These are phyloP conservation scores for Excoecaria agallocha DNA, from an alignment of 345 rosid species.

Conservation along the genomic window DNA sequence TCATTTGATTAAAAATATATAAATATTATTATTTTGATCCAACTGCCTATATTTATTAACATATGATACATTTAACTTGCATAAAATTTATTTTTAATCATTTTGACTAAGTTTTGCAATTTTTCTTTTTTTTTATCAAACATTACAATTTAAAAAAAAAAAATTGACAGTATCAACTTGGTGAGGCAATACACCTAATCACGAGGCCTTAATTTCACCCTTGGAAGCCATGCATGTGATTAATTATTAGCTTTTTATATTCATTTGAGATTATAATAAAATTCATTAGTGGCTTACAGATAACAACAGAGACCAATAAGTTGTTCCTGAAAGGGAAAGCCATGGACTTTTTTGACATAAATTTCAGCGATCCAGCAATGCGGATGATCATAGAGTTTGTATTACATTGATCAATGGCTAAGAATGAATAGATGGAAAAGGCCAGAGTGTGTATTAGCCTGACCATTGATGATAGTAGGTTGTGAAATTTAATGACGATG, in stretches of 20 bases:
- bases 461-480: constrained; percentile 7
- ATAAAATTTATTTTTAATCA: background rate
- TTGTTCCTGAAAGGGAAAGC: background rate
- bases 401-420: background rate
- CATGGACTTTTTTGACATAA: background rate
- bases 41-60: background rate
- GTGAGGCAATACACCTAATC: background rate
- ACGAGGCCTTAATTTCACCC: background rate
- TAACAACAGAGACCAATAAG: background rate
- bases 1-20: no score
- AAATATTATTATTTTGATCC: background rate
- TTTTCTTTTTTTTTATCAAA: background rate
- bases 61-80: background rate
- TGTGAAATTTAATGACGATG: constrained; percentile 4
- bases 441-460: background rate
- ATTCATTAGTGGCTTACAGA: background rate
- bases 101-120: no score
- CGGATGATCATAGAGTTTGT: no score
- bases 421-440: background rate
- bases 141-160: background rate
- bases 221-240: no score
- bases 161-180: background rate
- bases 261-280: background rate
- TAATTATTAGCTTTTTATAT: background rate
- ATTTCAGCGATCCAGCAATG: background rate